Percentiles rank a stretch among this genome's conserved stretches.
These are phyloP conservation scores for Moelleriella libera DNA, from an alignment of 2,329 filamentous ascomycete species.

Conservation along the genomic window DNA sequence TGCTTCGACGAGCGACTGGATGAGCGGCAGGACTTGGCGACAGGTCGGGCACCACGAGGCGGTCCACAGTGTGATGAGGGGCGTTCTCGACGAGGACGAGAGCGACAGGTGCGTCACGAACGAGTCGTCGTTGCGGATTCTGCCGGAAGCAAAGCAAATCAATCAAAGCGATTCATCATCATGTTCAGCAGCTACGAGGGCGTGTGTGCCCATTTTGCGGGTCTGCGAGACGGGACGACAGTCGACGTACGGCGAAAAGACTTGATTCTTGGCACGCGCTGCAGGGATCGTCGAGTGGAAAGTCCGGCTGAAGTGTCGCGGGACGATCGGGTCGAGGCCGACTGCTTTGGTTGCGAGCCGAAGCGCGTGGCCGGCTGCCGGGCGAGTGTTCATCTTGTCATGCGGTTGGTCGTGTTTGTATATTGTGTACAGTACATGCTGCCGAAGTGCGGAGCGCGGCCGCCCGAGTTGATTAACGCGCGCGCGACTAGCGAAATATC, in stretches of 20 bases:
- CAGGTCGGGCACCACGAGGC: constrained; percentile 44
- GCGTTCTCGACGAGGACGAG: constrained; percentile 35
- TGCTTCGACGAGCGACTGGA: constrained; percentile 31
- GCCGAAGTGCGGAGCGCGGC: too few relatives aligned
- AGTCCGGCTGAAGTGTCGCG: neutral
- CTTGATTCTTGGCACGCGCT: constrained; percentile 8
- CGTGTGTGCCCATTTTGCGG: too few relatives aligned
- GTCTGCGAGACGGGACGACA: neutral
- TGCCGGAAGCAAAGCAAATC: constrained; percentile 12
- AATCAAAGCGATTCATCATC: neutral
- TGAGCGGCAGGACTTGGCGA: constrained; percentile 31
- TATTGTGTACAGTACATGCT: too few relatives aligned
- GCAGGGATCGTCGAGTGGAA: constrained; percentile 5
- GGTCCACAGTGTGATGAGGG: constrained; percentile 48
- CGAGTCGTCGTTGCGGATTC: constrained; percentile 38
- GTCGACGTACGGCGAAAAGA: constrained; percentile 7
- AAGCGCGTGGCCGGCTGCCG: neutral
- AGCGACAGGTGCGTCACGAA: constrained; percentile 42
- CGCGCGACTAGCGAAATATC: too few relatives aligned
- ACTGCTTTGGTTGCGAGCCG: neutral
- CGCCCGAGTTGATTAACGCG: too few relatives aligned
- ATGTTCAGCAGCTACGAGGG: too few relatives aligned
- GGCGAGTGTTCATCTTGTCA: neutral
- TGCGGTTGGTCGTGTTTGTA: too few relatives aligned
- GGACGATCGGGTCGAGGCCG: neutral